Evolutionary conservation across 2,329 filamentous ascomycete species (phyloP), one percentile per base, ranked within the genome.

Genomic region (Fusarium cicatricum): DNA sequence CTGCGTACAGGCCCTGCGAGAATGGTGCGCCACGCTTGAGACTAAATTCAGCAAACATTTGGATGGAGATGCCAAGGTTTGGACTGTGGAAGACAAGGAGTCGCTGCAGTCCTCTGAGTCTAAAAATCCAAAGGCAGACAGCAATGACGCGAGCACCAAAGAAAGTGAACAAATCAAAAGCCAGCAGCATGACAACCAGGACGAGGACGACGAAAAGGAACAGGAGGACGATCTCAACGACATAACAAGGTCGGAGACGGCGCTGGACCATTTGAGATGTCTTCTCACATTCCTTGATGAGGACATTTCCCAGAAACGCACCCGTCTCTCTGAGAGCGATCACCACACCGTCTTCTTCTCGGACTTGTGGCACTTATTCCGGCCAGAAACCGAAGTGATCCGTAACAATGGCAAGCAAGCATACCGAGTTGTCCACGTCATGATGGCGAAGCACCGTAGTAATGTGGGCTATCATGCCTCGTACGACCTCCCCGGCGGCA

Each of bases 331-430:
- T 48, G 3, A 11, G n/a, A 14, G 28, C 2, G 11, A 15, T 6
- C 39, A 38, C 15, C n/a, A 7, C 33, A 52, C 28, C 7, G 42
- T 52, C 23, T 39, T 16, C 23, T 60, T 60, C 15, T 44, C 40
- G 2, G 53, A 53, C 15, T n/a, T 58, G 9, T 58, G 55, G 55
- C 43, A 54, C 31, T 8, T 58, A 2, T 58, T 40, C 26, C 29
- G 37, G 10, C 50, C 55, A 3, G 55, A 50, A 7, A n/a, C 14
- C 7, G 44, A 48, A 17, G 44, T 50, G 8, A 41, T 58, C 14
- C 4, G 11, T 1, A 15, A 5, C 11, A 31, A 46, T 12, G 40
- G 55, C 3, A 50, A 43, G 31, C 55, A 54, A 15, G 49, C 50
- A 1, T 58, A 58, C 12, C 49, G 32, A 12, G 26, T 58, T n/a